Conservation (phyloP, 805 yeast genomes). For the Pichia exigua region DNA sequence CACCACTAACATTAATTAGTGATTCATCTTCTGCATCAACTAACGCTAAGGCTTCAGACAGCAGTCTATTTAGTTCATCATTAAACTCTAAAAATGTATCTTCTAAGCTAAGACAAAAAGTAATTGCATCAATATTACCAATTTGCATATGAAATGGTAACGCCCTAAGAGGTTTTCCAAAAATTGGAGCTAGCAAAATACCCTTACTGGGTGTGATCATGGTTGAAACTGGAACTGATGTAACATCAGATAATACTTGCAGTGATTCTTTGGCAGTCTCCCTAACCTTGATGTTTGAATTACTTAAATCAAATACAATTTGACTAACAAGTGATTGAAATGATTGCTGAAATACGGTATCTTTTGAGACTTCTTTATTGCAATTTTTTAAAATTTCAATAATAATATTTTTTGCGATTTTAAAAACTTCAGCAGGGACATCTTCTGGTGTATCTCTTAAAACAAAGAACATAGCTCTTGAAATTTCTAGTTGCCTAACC, state of each 20-base stretch:
- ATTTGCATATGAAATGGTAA: constrained; percentile 98
- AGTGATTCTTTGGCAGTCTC: constrained; percentile 72
- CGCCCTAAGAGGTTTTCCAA: constrained; percentile 94
- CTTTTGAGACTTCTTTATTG: constrained; percentile 52
- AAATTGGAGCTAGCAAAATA: constrained; percentile 81
- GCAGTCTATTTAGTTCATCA: constrained; percentile 78
- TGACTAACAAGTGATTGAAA: constrained; percentile 81
- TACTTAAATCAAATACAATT: constrained; percentile 85
- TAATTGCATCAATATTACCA: constrained; percentile 96
- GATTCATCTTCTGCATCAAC: constrained; percentile 98
- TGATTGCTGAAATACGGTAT: constrained; percentile 58
- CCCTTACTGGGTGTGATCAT: constrained; percentile 79
- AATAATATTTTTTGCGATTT: constrained; percentile 62
- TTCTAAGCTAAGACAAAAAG: constrained; percentile 77
- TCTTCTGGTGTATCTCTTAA: constrained; percentile 84
- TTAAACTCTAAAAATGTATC: constrained; percentile 76
- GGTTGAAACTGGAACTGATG: constrained; percentile 60
- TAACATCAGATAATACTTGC: constrained; percentile 57
- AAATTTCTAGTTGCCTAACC: constrained; percentile 73
- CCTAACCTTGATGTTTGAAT: constrained; percentile 77
- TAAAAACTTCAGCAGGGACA: constrained; percentile 73
- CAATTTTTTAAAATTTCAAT: constrained; percentile 58
- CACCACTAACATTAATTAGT: constrained; percentile 76
- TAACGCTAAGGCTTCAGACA: constrained; percentile 84
- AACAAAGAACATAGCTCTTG: constrained; percentile 82